Evolutionary conservation across 2,329 filamentous ascomycete genomes (phyloP).

Genomic region (Colletotrichum plurivorum): DNA sequence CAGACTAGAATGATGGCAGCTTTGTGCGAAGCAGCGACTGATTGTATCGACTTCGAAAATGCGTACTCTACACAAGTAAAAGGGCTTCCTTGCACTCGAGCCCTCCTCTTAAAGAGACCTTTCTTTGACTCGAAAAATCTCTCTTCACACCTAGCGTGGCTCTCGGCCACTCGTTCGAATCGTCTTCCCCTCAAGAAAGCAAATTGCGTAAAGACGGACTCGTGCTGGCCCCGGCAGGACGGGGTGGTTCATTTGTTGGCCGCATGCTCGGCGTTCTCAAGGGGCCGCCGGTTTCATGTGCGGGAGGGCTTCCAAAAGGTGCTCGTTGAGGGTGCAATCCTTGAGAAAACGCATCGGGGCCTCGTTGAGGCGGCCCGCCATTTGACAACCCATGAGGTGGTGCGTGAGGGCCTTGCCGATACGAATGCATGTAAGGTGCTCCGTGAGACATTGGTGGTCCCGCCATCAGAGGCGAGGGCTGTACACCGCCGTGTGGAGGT

Average conservation of each 20-base stretch:
- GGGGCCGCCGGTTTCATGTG: constrained; percentile 43
- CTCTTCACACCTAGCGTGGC: too few relatives aligned
- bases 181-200: constrained; percentile 64
- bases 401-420: constrained; percentile 46
- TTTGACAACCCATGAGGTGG: constrained; percentile 53
- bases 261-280: constrained; percentile 44
- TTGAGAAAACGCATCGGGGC: constrained; percentile 63
- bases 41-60: neutral
- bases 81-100: neutral
- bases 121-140: too few relatives aligned
- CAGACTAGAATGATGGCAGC: constrained; percentile 2
- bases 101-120: neutral
- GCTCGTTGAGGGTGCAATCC: constrained; percentile 58
- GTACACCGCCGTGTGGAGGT: constrained; percentile 61
- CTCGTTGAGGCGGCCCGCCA: constrained; percentile 57
- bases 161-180: too few relatives aligned
- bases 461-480: constrained; percentile 59
- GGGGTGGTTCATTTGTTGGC: constrained; percentile 46
- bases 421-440: constrained; percentile 49
- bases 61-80: constrained; percentile 22
- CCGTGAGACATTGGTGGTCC: constrained; percentile 52
- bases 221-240: constrained; percentile 75
- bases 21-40: neutral
- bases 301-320: constrained; percentile 61
- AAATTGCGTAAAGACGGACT: constrained; percentile 83